These are phyloP conservation scores for Sporothrix humicola DNA, from an alignment of 2,329 filamentous ascomycete species.

Conservation along the genomic window DNA sequence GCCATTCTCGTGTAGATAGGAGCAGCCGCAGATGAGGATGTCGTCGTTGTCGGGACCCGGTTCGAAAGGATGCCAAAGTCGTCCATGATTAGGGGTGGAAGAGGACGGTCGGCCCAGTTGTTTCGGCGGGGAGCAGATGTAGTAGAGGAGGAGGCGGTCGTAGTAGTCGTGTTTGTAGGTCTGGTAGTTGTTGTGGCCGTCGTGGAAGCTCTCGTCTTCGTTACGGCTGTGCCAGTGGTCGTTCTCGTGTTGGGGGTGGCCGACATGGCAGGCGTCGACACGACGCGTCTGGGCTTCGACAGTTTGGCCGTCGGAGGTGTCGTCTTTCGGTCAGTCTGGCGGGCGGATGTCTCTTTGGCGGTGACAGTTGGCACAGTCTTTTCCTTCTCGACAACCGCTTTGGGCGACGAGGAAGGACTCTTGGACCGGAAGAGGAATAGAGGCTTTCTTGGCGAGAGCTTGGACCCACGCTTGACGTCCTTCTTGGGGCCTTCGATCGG, in stretches of 20 bases:
- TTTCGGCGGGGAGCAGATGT: not conserved
- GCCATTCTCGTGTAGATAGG: not conserved
- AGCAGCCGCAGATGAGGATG: not conserved
- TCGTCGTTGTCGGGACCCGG: not conserved
- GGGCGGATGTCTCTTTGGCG: not conserved
- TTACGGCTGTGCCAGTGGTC: not conserved
- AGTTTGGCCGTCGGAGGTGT: not conserved
- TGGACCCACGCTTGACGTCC: slow-evolving; percentile 3
- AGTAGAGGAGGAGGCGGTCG: not conserved
- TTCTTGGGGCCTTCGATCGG: not conserved
- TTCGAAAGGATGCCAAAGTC: slow-evolving; percentile 3
- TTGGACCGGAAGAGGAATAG: slow-evolving; percentile 24
- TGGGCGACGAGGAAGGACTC: not conserved
- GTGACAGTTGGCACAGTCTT: not conserved
- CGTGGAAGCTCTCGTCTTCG: not conserved
- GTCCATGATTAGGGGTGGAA: slow-evolving; percentile 26
- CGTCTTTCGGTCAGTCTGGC: not conserved
- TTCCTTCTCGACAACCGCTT: not conserved
- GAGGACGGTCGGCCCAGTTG: slow-evolving; percentile 30
- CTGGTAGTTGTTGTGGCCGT: not conserved
- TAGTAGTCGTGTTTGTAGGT: not conserved
- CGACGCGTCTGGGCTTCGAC: slow-evolving; percentile 1
- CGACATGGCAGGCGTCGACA: not conserved
- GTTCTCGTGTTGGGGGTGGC: not conserved
- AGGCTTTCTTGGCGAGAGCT: slow-evolving; percentile 14